These are phyloP conservation scores for Apiospora pterosperma DNA, from an alignment of 2,329 filamentous ascomycete genomes.

Conservation along the genomic window DNA sequence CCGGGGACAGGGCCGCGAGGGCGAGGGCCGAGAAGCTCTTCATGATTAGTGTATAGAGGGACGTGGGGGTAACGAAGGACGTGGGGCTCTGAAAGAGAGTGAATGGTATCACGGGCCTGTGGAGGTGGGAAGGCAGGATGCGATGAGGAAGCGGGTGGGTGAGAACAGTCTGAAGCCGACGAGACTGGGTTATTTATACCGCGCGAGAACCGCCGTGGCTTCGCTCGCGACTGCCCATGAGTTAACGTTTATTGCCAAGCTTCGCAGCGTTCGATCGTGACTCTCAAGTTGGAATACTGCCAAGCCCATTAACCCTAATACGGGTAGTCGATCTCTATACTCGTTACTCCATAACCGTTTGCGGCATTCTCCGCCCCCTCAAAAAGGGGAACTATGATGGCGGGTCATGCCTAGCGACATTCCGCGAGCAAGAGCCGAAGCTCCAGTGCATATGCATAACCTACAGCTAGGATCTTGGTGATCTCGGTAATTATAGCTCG, in stretches of 20 bases:
- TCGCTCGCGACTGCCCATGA: background rate
- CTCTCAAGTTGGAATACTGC: background rate
- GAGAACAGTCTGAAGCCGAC: background rate
- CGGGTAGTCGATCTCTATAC: background rate
- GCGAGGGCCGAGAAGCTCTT: background rate
- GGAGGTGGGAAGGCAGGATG: background rate
- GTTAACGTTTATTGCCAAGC: background rate
- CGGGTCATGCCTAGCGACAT: background rate
- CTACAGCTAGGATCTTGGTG: too few species aligned
- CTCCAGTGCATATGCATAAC: background rate
- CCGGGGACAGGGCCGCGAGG: conserved; percentile 1
- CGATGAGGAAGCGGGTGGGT: background rate
- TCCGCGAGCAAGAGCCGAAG: background rate
- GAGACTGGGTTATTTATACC: background rate
- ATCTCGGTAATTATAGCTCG: too few species aligned
- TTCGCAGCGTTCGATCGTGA: background rate
- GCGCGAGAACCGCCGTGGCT: background rate
- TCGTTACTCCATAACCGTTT: background rate
- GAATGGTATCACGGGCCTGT: background rate
- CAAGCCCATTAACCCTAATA: background rate
- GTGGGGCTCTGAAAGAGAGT: background rate
- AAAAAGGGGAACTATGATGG: background rate
- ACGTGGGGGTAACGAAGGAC: background rate
- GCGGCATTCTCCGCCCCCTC: background rate
- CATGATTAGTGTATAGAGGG: background rate